These are phyloP conservation scores for Tetrapyrgos nigripes DNA, from an alignment of 1,284 basidiomycete genomes.

Conservation along the genomic window DNA sequence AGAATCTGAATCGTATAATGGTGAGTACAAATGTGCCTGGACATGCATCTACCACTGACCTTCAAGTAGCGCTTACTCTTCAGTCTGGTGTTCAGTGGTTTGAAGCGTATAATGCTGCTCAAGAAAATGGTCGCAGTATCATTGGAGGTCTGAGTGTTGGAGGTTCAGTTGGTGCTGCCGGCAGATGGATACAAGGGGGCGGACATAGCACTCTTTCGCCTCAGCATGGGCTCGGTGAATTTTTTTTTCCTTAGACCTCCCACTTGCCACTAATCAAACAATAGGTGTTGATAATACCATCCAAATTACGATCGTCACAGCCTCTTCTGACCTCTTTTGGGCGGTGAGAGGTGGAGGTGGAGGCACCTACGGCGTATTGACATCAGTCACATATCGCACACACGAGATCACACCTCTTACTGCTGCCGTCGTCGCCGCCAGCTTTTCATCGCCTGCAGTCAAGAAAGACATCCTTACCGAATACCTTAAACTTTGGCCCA, in stretches of 20 bases:
- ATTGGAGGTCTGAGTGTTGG: constrained; percentile 43
- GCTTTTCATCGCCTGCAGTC: constrained; percentile 24
- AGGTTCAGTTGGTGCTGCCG: constrained; percentile 39
- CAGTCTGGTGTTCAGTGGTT: constrained; percentile 43
- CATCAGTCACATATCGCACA: constrained; percentile 42
- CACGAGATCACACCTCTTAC: no score
- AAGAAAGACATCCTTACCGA: constrained; percentile 28
- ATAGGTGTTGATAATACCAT: constrained; percentile 51
- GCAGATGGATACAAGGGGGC: constrained; percentile 12
- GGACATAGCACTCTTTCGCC: constrained; percentile 32
- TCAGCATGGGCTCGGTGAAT: constrained; percentile 48
- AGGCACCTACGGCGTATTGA: constrained; percentile 48
- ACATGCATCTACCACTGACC: no score
- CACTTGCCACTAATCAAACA: neutral
- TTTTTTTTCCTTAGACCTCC: neutral
- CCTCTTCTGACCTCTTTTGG: constrained; percentile 52
- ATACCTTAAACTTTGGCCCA: constrained; percentile 30
- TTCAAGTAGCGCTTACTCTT: no score
- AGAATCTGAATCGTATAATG: no score
- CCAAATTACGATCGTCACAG: constrained; percentile 44
- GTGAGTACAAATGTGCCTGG: no score
- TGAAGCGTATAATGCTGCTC: constrained; percentile 40
- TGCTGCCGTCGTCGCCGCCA: constrained; percentile 30
- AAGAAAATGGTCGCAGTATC: constrained; percentile 37
- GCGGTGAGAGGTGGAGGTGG: constrained; percentile 50